phyloP scores from a whole-genome alignment of 2,329 filamentous ascomycete species.

The Thermochaetoides dissita region DNA sequence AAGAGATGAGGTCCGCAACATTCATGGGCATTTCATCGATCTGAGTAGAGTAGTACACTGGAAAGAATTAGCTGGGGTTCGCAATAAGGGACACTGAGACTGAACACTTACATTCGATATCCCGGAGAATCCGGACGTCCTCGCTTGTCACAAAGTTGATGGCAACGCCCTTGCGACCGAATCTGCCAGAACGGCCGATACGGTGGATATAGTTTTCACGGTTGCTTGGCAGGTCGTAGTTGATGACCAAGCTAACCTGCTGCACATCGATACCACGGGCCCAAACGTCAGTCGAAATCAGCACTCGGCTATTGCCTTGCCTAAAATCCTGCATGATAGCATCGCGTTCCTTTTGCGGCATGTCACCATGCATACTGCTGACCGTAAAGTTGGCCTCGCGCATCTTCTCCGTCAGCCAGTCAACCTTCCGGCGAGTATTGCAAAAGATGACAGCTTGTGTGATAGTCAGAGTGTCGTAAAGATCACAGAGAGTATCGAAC shows the following conservation, averaged over 20 bases:
- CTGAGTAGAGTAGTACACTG: slow-evolving; percentile 89
- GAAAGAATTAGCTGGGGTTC: slow-evolving; percentile 8
- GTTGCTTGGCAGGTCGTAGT: slow-evolving; percentile 95
- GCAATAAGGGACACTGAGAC: not conserved
- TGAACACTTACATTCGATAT: slow-evolving; percentile 70
- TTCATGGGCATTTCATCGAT: slow-evolving; percentile 99
- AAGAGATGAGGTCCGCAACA: slow-evolving; percentile 49
- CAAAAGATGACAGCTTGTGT: slow-evolving; percentile 99
- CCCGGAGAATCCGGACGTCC: slow-evolving; percentile 89
- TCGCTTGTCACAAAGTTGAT: slow-evolving; percentile 99
- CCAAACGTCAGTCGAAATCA: slow-evolving; percentile 97
- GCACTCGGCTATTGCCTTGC: slow-evolving; percentile 85
- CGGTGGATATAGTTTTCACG: slow-evolving; percentile 99
- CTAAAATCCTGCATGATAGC: slow-evolving; percentile 99
- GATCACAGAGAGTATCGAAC: slow-evolving; percentile 94
- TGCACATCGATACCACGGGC: slow-evolving; percentile 97
- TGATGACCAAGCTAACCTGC: slow-evolving; percentile 95
- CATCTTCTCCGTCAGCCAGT: slow-evolving; percentile 99
- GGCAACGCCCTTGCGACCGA: slow-evolving; percentile 94
- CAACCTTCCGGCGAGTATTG: slow-evolving; percentile 97
- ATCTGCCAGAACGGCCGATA: slow-evolving; percentile 88
- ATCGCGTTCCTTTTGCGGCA: slow-evolving; percentile 96
- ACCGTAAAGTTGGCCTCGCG: slow-evolving; percentile 97
- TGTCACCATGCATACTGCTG: slow-evolving; percentile 96
- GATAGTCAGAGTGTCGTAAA: slow-evolving; percentile 97